A percentile compares a stretch with the other conserved stretches of the same genome.
Evolutionary conservation across 345 rosid genomes (phyloP).

Genomic region (Arabidopsis arenosa): DNA sequence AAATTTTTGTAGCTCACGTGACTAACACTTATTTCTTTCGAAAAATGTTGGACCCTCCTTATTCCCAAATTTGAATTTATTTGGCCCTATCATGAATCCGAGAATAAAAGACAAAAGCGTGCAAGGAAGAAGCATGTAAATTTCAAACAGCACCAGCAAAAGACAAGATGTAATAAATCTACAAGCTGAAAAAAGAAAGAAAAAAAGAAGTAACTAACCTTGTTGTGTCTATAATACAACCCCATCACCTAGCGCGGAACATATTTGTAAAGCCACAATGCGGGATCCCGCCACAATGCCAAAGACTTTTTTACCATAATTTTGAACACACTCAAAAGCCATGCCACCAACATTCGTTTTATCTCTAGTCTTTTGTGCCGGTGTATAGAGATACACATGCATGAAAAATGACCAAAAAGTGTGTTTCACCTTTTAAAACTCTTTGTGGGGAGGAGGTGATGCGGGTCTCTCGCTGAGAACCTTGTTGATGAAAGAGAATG

Average conservation of each 20-base stretch:
- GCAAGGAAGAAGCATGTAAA: background rate
- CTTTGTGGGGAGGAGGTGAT: slow-evolving; percentile 3
- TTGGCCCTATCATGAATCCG: background rate
- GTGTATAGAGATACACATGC: slow-evolving; percentile 23
- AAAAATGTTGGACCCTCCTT: background rate
- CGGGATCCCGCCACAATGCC: slow-evolving; percentile 32
- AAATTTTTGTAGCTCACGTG: background rate
- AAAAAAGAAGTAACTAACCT: background rate
- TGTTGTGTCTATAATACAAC: slow-evolving; percentile 24
- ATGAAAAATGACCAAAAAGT: slow-evolving; percentile 14
- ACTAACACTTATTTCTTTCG: background rate
- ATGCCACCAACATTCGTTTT: slow-evolving; percentile 17
- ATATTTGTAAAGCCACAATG: background rate
- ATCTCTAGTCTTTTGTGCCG: background rate
- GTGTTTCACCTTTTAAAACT: background rate
- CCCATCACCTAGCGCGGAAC: slow-evolving; percentile 12
- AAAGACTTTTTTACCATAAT: background rate
- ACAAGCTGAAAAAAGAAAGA: background rate
- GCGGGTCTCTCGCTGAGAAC: slow-evolving; percentile 14
- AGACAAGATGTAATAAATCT: slow-evolving; percentile 27
- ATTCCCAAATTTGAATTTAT: background rate
- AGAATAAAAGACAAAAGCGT: background rate
- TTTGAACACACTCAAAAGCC: slow-evolving; percentile 18
- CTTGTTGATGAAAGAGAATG: slow-evolving; percentile 6
- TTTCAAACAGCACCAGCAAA: slow-evolving; percentile 14